Evolutionary conservation across 495 filamentous ascomycete genomes (phyloP), one percentile per base, ranked within the genome.

Genomic region (Lepraria neglecta): DNA sequence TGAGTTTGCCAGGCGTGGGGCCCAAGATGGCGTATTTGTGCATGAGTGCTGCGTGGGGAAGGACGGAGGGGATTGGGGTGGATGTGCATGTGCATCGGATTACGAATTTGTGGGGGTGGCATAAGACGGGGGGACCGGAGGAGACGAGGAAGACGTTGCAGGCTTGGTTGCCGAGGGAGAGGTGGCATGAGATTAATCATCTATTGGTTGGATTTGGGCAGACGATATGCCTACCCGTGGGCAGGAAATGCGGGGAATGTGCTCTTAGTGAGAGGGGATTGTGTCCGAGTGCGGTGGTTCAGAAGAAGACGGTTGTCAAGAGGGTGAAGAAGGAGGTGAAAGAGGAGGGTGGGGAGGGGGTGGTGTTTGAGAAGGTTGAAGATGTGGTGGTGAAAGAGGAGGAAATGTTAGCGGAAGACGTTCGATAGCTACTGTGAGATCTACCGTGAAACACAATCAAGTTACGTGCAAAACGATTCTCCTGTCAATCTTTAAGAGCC

Each of bases 1-100:
- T 86, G 69, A 79, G 83, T 7, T 82, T 98, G 0, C 94, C 94
- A 0, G 94, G 94, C 3, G 92, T 98, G 0, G 94, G 94, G 0
- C 94, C 94, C 6, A 98, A 98, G 75, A 98, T 98, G 92, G 94
- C 89, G 21, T 91, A 95, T 69, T 80, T 98, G 4, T 96, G 90
- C 72, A 82, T 97, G 81, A 86, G 78, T 40, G 77, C 83, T 1
- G 84, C 84, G 1, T 86, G 84, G 84, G 82, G 81, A 9, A 76
- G 78, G 35, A 76, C 81, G 51, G 76, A 82, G 53, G 84, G 84
- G 4, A 86, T 87, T 46, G 84, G 84, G 0, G 84, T 87, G 6
- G 84, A 87, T 67, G 84, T 86, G 7, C 84, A 87, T 65, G 84
- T 86, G 21, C 84, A 97, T 72, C 85, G 94, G 33, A 96, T 98